Evolutionary conservation across 2,329 filamentous ascomycete genomes (phyloP), one percentile per base, ranked within the genome.

Genomic region (Cercospora sp.): DNA sequence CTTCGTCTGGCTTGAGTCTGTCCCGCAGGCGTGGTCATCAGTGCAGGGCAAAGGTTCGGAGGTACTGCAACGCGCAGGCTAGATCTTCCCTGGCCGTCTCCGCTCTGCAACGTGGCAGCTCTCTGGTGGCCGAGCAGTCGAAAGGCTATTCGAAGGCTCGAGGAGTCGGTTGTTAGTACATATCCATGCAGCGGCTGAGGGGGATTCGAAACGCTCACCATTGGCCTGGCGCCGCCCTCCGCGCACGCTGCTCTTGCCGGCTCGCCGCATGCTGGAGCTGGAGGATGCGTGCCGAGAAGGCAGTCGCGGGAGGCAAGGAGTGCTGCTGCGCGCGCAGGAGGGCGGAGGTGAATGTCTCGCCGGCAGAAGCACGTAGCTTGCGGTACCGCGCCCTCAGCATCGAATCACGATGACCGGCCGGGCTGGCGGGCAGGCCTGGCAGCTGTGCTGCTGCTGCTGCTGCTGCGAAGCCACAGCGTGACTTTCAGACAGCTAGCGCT

Each of bases 101-200:
- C 82, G 81, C 83, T 82, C 79, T 82, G 82, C 83, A 81, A 84
- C 82, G 82, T 84, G 82, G 82, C 82, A 80, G 79, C 80, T 77
- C 81, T 67, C 65, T 69, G 76, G 66, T 76, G 75, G 75, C 71
- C 71, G 70, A 69, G 69, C 68, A 60, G 28, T 67, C 59, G 66
- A 73, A 73, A 75, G 72, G 69, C 70, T 74, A 74, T 74, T 71
- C 64, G 68, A 64, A 64, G 70, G 71, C 70, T 71, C 69, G 58
- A 68, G 64, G 66, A 68, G 58, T 63, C 70, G 67, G 69, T 20
- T 70, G 65, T 71, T 71, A 72, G 72, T 66, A 67, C 63, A 65
- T 68, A 66, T 67, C 66, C 64, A 68, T 60, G 65, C 66, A 67
- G 62, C 67, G 60, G 69, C 63, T 64, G 67, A 57, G 60, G 63